These are phyloP conservation scores for Colletotrichum falcatum DNA, from an alignment of 2,329 filamentous ascomycete genomes.

Conservation along the genomic window DNA sequence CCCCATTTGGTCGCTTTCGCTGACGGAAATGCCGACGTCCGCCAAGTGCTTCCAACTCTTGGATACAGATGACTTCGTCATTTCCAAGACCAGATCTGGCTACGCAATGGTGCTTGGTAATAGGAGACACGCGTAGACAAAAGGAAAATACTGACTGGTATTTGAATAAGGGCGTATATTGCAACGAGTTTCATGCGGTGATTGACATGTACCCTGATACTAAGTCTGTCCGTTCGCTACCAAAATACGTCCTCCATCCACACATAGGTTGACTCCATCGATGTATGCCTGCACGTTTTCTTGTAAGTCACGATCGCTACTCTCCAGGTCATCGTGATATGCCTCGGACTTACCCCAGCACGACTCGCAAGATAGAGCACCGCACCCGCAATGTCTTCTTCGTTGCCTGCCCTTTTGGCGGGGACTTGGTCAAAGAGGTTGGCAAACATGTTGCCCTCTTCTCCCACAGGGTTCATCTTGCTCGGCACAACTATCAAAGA, in stretches of 20 bases:
- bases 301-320: neutral
- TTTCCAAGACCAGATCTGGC: neutral
- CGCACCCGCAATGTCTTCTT: slow-evolving; percentile 48
- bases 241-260: slow-evolving; percentile 8
- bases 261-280: neutral
- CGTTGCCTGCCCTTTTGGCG: slow-evolving; percentile 47
- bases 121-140: neutral
- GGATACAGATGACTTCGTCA: neutral
- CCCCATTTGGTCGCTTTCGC: neutral
- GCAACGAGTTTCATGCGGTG: no score
- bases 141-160: no score
- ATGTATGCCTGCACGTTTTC: slow-evolving; percentile 4
- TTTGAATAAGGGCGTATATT: neutral
- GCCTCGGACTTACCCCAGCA: slow-evolving; percentile 46
- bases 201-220: no score
- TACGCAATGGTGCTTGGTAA: neutral
- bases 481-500: slow-evolving; percentile 48
- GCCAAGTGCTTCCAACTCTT: neutral
- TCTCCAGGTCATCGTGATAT: neutral
- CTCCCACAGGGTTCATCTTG: slow-evolving; percentile 50
- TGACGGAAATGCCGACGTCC: neutral
- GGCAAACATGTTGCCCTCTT: slow-evolving; percentile 50
- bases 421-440: slow-evolving; percentile 49
- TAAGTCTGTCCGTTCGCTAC: slow-evolving; percentile 9
- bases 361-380: slow-evolving; percentile 49